Evolutionary conservation across 116 monocot genomes (phyloP), one percentile per base, ranked within the genome.

Genomic region (Posidonia oceanica): DNA sequence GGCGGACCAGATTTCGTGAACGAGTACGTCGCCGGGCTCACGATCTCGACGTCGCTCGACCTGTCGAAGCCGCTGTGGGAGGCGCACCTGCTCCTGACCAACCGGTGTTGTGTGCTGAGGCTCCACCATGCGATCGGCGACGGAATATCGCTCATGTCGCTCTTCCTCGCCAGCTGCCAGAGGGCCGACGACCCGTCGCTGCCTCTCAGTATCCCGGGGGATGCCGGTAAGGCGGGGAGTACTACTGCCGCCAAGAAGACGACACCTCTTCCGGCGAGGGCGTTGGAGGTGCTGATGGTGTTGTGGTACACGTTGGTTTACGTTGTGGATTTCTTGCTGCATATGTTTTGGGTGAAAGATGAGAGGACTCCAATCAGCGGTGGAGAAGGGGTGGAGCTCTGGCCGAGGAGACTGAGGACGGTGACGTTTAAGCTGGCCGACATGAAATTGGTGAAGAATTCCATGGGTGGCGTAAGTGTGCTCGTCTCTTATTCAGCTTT

Each of bases 41-140:
- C 72, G 11, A 41, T 64, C 61, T 65, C 73, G 42, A 18, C 42
- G 23, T 51, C 76, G 17, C 53, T 82, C 20, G 67, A 64, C 64
- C 6, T 54, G 17, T 67, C 69, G 18, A 74, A 74, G 63, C 85
- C 85, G 13, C 71, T 79, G 7, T 85, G 85, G 85, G 79, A 85
- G 42, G n/a, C 79, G 11, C 85, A 79, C 73, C 5, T 85, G 18
- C 73, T 85, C 62, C 62, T 64, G 59, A 8, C 57, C n/a, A 69
- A 74, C 61, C 37, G 66, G 63, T 65, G 81, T 74, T 51, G 56
- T 36, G 63, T 82, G 29, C 48, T 85, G 5, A 76, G 81, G 54
- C 14, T 85, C 71, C 79, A 82, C 76, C 85, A 85, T 71, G 79
- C 85, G 16, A 68, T 85, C 44, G 85, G 82, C 3, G 85, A 85